Evolutionary conservation across 768 basidiomycete species (phyloP), one percentile per base, ranked within the genome.

Genomic region (Mycena polygramma): DNA sequence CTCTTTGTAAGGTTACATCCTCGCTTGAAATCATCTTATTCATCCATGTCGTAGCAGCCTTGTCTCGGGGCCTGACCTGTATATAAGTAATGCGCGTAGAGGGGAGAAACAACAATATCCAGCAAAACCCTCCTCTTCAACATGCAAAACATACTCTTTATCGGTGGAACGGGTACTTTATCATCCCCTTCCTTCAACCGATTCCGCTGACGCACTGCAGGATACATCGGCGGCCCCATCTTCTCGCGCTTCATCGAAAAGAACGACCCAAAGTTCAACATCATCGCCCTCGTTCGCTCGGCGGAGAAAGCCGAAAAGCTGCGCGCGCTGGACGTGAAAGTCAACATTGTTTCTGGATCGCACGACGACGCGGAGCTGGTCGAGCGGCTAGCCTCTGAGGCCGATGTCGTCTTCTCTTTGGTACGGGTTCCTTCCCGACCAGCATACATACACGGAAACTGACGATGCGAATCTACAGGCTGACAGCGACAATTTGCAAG

Each of bases 331-430:
- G 15, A 68, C 39, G 5, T 57, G 8, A 52, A 35, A 1, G 14
- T 68, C 8, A 68, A 68, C 59, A 10, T 68, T 1, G 53, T 79
- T 19, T 11, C 79, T 17, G 82, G 82, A 14, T 78, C 81, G 35
- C 71, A 81, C 57, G 67, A 75, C 6, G 80, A 84, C 54, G 68
- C 69, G n/a, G 74, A 68, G 4, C 63, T 77, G 22, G 69, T 84
- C 20, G 78, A 77, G 65, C 58, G 72, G 19, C 70, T 77, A 2
- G 78, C 75, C 0, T 71, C 77, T 4, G 70, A 66, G 41, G 79
- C 81, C 2, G 79, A 83, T 30, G 57, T 82, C 36, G 67, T 84
- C 4, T 75, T 83, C 24, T 61, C 79, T 17, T 66, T 68, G 36
- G 83, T 83, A 54, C 11, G 36, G 19, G 13, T 7, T 15, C 39